A percentile compares a stretch with the other conserved stretches of the same genome.
Evolutionary conservation across 202 grass and related monocot species (phyloP).

Genomic region (Miscanthus sacchariflorus): DNA sequence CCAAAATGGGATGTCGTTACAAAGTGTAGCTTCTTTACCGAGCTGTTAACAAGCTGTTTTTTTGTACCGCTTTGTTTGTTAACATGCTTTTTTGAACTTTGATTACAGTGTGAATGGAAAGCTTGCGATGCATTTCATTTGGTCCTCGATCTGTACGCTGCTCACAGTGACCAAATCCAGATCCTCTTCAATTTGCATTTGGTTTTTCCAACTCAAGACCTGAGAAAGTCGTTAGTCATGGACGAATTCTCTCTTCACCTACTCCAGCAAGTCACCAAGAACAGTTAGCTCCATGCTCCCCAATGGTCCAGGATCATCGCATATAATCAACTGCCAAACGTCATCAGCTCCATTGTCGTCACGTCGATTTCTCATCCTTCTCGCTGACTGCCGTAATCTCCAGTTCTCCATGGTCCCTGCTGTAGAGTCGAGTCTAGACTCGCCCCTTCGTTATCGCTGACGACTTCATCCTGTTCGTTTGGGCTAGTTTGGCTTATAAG

Average conservation of each 20-base stretch:
- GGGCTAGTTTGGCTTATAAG: no score
- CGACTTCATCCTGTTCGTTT: neutral
- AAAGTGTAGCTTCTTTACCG: neutral
- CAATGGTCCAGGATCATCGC: constrained; percentile 9
- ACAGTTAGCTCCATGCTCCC: constrained; percentile 16
- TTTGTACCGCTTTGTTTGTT: neutral
- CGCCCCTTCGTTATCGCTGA: neutral
- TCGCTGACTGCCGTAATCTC: neutral
- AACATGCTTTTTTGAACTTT: neutral
- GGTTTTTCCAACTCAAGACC: constrained; percentile 32
- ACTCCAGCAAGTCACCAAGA: constrained; percentile 27
- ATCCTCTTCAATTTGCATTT: neutral
- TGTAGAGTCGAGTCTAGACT: neutral
- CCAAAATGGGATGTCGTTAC: no score
- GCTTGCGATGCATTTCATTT: neutral
- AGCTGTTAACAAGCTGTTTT: neutral
- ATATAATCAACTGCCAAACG: constrained; percentile 12
- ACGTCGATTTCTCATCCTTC: constrained; percentile 20
- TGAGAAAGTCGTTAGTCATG: constrained; percentile 19
- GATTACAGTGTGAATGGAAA: neutral
- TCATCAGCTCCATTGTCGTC: neutral
- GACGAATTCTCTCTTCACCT: constrained; percentile 25
- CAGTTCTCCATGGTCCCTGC: neutral
- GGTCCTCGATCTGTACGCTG: neutral
- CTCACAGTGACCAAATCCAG: neutral